Conservation (phyloP, 805 yeast species). For the Wickerhamomyces queroliae region DNA sequence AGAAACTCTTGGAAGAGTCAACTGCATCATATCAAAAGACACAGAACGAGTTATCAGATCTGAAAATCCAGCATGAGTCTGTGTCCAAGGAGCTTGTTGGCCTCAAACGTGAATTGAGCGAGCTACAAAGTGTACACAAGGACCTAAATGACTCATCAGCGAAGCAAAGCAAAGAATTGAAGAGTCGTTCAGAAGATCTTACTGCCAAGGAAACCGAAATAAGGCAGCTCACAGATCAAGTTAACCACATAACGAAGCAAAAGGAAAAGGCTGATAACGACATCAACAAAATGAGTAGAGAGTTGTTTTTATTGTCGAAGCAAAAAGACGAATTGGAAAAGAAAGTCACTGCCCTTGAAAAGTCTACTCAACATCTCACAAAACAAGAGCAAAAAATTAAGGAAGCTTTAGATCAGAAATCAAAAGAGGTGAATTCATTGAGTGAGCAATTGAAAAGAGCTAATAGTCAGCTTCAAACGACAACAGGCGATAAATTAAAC, state of each 20-base stretch:
- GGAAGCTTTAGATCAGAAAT: conserved; percentile 11
- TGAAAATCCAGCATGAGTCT: conserved; percentile 13
- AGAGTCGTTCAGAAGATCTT: conserved; percentile 9
- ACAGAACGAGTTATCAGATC: conserved; percentile 8
- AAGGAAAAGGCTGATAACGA: conserved; percentile 77
- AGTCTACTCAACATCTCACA: conserved; percentile 17
- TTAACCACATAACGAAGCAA: conserved; percentile 24
- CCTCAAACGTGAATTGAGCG: conserved; percentile 6
- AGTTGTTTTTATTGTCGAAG: conserved; percentile 59
- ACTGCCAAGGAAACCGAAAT: conserved; percentile 18
- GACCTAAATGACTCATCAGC: conserved; percentile 27
- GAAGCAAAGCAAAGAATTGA: conserved; percentile 27
- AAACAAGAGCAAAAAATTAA: conserved; percentile 18
- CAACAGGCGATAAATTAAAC: not conserved
- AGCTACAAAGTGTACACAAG: conserved; percentile 23
- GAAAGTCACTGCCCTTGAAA: conserved; percentile 34
- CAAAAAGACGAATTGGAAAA: conserved; percentile 49
- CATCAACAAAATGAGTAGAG: conserved; percentile 85
- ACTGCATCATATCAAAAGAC: conserved; percentile 10
- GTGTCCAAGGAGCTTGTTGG: conserved; percentile 14
- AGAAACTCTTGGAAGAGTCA: conserved; percentile 9
- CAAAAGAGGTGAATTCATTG: conserved; percentile 9
- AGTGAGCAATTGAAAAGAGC: conserved; percentile 8
- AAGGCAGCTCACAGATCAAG: conserved; percentile 18
- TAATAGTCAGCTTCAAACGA: not conserved